These are phyloP conservation scores for Gossypium gossypioides DNA, from an alignment of 441 rosid species.

Conservation along the genomic window DNA sequence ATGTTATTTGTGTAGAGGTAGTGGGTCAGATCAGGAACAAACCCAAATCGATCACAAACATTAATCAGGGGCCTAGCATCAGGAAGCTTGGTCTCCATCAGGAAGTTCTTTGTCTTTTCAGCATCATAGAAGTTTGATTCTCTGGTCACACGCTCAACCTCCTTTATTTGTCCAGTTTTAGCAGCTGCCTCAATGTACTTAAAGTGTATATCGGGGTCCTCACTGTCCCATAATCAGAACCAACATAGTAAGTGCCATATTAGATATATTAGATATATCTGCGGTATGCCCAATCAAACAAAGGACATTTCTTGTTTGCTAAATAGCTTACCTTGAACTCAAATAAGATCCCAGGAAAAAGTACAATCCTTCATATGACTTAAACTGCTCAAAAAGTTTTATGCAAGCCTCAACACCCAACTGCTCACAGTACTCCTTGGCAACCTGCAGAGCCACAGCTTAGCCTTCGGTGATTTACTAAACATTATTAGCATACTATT, in stretches of 20 bases:
- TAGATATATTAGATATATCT: not conserved
- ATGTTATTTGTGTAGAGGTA: conserved; percentile 91
- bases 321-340: conserved; percentile 70
- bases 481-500: conserved; percentile 13
- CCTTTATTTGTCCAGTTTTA: conserved; percentile 79
- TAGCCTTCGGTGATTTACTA: conserved; percentile 14
- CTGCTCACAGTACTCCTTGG: conserved; percentile 95
- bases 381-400: conserved; percentile 92
- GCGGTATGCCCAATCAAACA: conserved; percentile 5
- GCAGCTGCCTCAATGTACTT: conserved; percentile 93
- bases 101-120: conserved; percentile 76
- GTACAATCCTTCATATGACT: conserved; percentile 93
- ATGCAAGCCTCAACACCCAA: conserved; percentile 88
- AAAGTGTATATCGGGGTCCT: conserved; percentile 85
- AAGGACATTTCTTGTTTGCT: conserved; percentile 1
- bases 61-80: conserved; percentile 85
- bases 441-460: conserved; percentile 44
- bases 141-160: conserved; percentile 84
- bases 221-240: conserved; percentile 29
- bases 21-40: conserved; percentile 94
- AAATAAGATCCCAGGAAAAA: conserved; percentile 90
- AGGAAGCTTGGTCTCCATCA: conserved; percentile 92
- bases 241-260: not conserved
- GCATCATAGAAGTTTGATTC: conserved; percentile 80
- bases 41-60: conserved; percentile 97